Evolutionary conservation across 306 rosid species (phyloP), one percentile per base, ranked within the genome.

Genomic region (Senna tora): DNA sequence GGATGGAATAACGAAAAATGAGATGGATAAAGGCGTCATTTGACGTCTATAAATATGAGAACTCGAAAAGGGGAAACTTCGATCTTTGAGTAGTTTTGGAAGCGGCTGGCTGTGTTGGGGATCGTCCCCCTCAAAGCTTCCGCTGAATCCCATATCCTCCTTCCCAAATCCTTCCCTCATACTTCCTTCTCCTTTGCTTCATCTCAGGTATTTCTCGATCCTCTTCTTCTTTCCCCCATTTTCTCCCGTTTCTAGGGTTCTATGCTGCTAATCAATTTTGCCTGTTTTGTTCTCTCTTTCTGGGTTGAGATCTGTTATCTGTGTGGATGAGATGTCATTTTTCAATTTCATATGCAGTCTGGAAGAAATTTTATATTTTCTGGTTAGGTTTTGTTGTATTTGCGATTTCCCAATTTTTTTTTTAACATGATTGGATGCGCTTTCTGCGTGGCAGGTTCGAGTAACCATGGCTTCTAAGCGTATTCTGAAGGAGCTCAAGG

Each of bases 381-480:
- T 4, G 38, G 33, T 56, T 5, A 0, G 9, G 9, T 21, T 21
- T 2, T 54, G 32, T 22, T 10, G 34, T 54, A 20, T 43, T 43
- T 25, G 30, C 30, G 30, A 25, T 25, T 25, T 25, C 30, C 30
- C 30, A 25, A 25, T 25, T 7, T 34, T 60, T 13, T 14, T 30
- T 15, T 2, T 57, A 33, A 13, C 28, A 14, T 59, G 2, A 6
- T 4, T n/a, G 45, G 45, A 7, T 8, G 9, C 0, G 2, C 10
- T 34, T 33, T 59, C 8, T 15, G 2, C 3, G 43, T 16, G 17
- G 16, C 68, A 38, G 68, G 51, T 9, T 20, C 50, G 20, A 54
- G 49, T 53, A 55, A 56, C 74, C 79, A 88, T 88, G 94, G 91
- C 94, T 56, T 88, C 91, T 0, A 88, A 86, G 81, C 91, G 91